Base-by-base conservation (phyloP, 2,329 filamentous ascomycete genomes). In the Clonostachys sp. region DNA sequence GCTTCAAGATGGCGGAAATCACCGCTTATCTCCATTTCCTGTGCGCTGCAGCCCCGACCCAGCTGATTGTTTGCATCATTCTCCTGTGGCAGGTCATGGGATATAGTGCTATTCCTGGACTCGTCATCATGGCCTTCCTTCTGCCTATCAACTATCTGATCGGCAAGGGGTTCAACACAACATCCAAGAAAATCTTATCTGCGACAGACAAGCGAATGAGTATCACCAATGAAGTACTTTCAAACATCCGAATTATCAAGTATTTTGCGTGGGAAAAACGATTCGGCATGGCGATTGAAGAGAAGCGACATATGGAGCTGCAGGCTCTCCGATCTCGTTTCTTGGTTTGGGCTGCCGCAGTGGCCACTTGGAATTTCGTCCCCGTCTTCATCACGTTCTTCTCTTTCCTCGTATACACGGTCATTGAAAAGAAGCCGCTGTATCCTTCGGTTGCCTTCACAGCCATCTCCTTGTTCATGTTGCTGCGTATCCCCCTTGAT, bases 181-280 rank as follows among this genome's bases (percentile, higher is more conserved):
- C 90, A 3, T 94, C 96, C 62, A 95, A 95, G 70, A 81, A 83
- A 55, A 97, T 99, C 59, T 84, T 97, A 71, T 82, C 87, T 45
- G 91, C 91, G 17, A 99, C 94, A 4, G 94, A 99, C 68, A 94
- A 94, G 61, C 85, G 94, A 46, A 97, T 99, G 53, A 89, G 96
- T 61, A 87, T 91, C 5, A 99, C 94, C 6, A 99, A 99, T 63
- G 94, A 99, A 67, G 88, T 97, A 8, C 74, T 99, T 30, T 91
- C 95, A 61, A 99, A 97, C 59, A 97, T 99, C 55, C 84, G 94
- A 45, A 96, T 99, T 63, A 97, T 99, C 80, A 99, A 99, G 64
- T 99, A 94, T 67, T 99, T 99, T 63, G 92, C 94, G 0, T 99
- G 94, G 94, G 94, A 99, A 65, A 84, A 91, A 57, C 87, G 92